phyloP scores from a whole-genome alignment of 2,329 filamentous ascomycete species.

The Fusarium sp. region DNA sequence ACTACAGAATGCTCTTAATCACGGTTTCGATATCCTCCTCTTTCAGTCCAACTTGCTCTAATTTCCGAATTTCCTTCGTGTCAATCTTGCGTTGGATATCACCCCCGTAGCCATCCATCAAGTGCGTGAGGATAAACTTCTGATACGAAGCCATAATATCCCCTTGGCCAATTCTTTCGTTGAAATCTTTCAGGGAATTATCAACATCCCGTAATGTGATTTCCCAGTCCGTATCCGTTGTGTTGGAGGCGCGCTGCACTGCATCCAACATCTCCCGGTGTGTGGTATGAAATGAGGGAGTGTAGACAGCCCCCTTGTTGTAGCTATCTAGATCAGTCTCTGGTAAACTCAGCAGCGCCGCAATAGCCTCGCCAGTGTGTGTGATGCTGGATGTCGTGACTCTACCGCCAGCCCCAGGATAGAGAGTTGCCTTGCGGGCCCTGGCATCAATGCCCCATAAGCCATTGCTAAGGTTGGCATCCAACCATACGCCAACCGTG shows the following conservation, averaged over 20 bases:
- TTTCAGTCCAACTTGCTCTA: slow-evolving; percentile 5
- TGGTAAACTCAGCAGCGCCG: slow-evolving; percentile 10
- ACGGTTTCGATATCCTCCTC: slow-evolving; percentile 3
- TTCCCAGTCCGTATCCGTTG: slow-evolving; percentile 13
- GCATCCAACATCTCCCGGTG: slow-evolving; percentile 21
- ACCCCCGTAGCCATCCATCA: not conserved
- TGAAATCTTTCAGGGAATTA: slow-evolving; percentile 4
- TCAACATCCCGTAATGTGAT: slow-evolving; percentile 2
- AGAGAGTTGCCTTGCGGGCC: slow-evolving; percentile 17
- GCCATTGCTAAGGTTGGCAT: slow-evolving; percentile 13
- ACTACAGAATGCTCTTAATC: not conserved
- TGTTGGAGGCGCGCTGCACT: slow-evolving; percentile 7
- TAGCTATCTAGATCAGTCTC: not conserved
- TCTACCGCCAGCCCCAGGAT: not conserved
- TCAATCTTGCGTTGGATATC: slow-evolving; percentile 21
- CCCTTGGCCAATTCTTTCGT: slow-evolving; percentile 3
- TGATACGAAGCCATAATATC: slow-evolving; percentile 1
- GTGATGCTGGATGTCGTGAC: slow-evolving; percentile 4
- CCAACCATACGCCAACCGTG: slow-evolving; percentile 15
- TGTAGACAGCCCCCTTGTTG: slow-evolving; percentile 22
- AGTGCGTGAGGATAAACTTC: slow-evolving; percentile 30
- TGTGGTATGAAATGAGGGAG: not conserved
- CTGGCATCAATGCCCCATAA: slow-evolving; percentile 19
- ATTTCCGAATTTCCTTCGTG: not conserved
- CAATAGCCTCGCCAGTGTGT: slow-evolving; percentile 5